Base-by-base conservation (phyloP, 2,329 filamentous ascomycete species). In the Cercospora zeae-maydis region DNA sequence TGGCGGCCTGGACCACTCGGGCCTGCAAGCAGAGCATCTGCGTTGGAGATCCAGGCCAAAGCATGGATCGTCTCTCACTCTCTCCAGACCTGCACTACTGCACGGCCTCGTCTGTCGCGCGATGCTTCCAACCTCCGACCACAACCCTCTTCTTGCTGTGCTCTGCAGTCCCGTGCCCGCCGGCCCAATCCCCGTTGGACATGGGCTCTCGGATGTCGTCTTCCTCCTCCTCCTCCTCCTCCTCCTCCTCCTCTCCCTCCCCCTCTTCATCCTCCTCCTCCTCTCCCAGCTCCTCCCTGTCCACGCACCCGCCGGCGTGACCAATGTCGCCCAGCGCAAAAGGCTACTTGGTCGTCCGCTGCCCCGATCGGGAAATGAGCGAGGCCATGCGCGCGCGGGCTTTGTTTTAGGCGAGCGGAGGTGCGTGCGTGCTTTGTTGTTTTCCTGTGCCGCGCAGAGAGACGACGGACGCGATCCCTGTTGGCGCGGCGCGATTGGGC, bases 11-110 rank as follows among this genome's bases (percentile, higher is more conserved):
- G 66, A 63, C 65, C 67, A 69, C 65, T 65, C 60, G 60, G 62
- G 64, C 66, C 60, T 58, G 62, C 61, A 59, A 27, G 24, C 24
- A 45, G 39, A 67, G 69, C 66, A 60, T 63, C 59, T 49, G 61
- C 55, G 61, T 67, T 63, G 62, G 64, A 66, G 66, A 61, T 68
- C 69, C 70, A 70, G 69, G 71, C 70, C 68, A 66, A 67, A 13
- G 66, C 67, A 66, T 66, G 65, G 63, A 64, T 66, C 63, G 60
- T 61, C 63, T 66, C 63, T 61, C 63, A 64, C 63, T 16, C 6
- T 52, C 47, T 33, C 47, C 30, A 30, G 47, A 30, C 47, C 47
- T 51, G 21, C 47, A 13, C 24, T 11, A 42, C 39, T 19, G 39
- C 39, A 45, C 39, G 39, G 39, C 39, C 47, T 16, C 47, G 47